Evolutionary conservation across 2,329 filamentous ascomycete genomes (phyloP).

Genomic region (Fusarium xylarioides): DNA sequence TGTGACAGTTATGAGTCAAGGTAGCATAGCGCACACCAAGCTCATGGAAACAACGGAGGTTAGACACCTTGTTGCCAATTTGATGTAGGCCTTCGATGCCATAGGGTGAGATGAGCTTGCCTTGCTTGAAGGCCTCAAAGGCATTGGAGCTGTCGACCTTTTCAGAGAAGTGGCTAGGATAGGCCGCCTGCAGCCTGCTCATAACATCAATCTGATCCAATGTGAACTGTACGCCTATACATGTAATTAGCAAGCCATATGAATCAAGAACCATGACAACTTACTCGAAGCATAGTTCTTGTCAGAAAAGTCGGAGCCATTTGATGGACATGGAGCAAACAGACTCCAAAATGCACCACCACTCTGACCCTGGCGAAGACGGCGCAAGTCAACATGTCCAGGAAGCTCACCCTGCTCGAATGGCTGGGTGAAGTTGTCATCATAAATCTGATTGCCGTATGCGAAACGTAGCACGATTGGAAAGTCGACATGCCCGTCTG

Average conservation of each 20-base stretch:
- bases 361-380: slow-evolving; percentile 74
- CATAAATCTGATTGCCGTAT: slow-evolving; percentile 83
- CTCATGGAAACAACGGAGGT: slow-evolving; percentile 77
- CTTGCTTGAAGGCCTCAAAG: slow-evolving; percentile 65
- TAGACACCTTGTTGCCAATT: slow-evolving; percentile 84
- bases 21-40: slow-evolving; percentile 89
- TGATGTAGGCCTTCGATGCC: slow-evolving; percentile 92
- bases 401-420: slow-evolving; percentile 76
- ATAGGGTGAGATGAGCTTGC: slow-evolving; percentile 78
- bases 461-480: slow-evolving; percentile 73
- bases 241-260: not conserved
- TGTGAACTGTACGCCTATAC: slow-evolving; percentile 70
- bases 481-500: slow-evolving; percentile 92
- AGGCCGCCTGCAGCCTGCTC: slow-evolving; percentile 68
- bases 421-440: slow-evolving; percentile 73
- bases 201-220: slow-evolving; percentile 80
- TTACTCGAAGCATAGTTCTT: slow-evolving; percentile 74
- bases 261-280: slow-evolving; percentile 28
- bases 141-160: slow-evolving; percentile 69
- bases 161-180: slow-evolving; percentile 75
- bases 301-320: slow-evolving; percentile 78
- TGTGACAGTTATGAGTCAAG: slow-evolving; percentile 93
- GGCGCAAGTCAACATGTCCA: slow-evolving; percentile 81
- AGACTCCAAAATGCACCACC: slow-evolving; percentile 96
- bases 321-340: slow-evolving; percentile 77